phyloP scores from a whole-genome alignment of 371 early-diverging fungal species.

The Haplosporangium sp. region DNA sequence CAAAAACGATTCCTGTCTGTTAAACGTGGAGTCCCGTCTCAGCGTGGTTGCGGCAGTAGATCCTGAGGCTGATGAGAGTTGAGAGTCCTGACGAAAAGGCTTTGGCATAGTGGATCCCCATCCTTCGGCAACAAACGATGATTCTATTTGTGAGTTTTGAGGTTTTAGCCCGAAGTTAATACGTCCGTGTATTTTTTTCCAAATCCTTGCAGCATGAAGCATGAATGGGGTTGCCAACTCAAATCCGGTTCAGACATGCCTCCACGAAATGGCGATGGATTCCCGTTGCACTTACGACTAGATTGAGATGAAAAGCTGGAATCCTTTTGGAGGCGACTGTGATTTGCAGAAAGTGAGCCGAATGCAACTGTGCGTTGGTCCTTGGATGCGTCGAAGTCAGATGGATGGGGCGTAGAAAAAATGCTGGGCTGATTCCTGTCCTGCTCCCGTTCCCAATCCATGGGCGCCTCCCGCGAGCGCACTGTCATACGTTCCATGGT shows the following conservation, averaged over 20 bases:
- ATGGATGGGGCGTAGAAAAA: constrained; percentile 24
- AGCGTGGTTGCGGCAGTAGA: neutral
- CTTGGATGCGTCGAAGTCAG: constrained; percentile 1
- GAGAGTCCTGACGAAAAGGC: constrained; percentile 38
- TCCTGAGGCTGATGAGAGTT: constrained; percentile 1
- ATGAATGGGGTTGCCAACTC: neutral
- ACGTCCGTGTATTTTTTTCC: too few relatives aligned
- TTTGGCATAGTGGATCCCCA: constrained; percentile 14
- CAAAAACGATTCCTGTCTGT: constrained; percentile 11
- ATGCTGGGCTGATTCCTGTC: constrained; percentile 39
- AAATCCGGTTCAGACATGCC: neutral
- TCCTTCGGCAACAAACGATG: constrained; percentile 6
- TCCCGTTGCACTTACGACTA: constrained; percentile 17
- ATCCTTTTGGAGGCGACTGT: constrained; percentile 14
- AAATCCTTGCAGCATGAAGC: too few relatives aligned
- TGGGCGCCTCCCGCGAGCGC: constrained; percentile 46
- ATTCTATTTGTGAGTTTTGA: neutral
- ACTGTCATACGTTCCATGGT: constrained; percentile 43
- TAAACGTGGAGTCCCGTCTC: constrained; percentile 14
- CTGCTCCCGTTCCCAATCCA: constrained; percentile 56
- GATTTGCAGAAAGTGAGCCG: constrained; percentile 4
- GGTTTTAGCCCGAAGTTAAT: too few relatives aligned
- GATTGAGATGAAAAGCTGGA: constrained; percentile 26
- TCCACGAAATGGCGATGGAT: neutral
- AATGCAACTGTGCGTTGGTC: neutral